These are phyloP conservation scores for Tolypocladium tundrense DNA, from an alignment of 2,329 filamentous ascomycete species.

Conservation along the genomic window DNA sequence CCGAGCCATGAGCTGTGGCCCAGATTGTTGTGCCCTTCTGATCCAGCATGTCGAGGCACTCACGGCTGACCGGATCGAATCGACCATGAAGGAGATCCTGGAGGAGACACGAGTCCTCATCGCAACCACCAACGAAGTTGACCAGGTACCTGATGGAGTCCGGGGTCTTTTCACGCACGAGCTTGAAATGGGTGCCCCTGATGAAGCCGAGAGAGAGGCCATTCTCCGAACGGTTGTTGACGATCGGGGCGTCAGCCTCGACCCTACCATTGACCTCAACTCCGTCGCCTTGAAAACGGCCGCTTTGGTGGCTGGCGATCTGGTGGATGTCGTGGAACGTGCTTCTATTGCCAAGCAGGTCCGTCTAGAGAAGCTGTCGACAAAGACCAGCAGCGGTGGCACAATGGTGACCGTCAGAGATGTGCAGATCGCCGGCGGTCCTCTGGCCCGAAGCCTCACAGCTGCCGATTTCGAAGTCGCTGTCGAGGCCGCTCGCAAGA, in stretches of 20 bases:
- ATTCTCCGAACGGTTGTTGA: conserved; percentile 73
- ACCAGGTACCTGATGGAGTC: conserved; percentile 85
- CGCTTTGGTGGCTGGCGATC: conserved; percentile 84
- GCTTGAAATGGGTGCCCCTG: conserved; percentile 83
- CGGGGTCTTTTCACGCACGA: conserved; percentile 92
- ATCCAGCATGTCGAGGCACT: conserved; percentile 84
- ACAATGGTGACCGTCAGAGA: conserved; percentile 59
- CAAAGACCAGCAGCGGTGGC: conserved; percentile 25
- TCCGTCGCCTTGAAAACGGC: conserved; percentile 90
- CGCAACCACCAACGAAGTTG: conserved; percentile 89
- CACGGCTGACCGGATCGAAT: conserved; percentile 81
- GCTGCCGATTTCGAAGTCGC: conserved; percentile 83
- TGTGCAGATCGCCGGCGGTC: conserved; percentile 78
- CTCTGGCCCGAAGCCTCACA: conserved; percentile 66
- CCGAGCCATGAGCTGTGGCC: conserved; percentile 76
- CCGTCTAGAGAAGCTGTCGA: conserved; percentile 65
- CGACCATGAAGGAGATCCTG: conserved; percentile 74
- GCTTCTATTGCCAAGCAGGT: conserved; percentile 67
- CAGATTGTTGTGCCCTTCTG: conserved; percentile 74
- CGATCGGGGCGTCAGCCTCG: conserved; percentile 64
- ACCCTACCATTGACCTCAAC: conserved; percentile 72
- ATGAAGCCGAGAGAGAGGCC: conserved; percentile 83
- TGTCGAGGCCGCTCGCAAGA: conserved; percentile 90
- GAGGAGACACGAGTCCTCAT: conserved; percentile 73
- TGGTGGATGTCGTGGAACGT: conserved; percentile 89